Evolutionary conservation across 805 yeast genomes (phyloP).

Genomic region (Brettanomyces anomalus): DNA sequence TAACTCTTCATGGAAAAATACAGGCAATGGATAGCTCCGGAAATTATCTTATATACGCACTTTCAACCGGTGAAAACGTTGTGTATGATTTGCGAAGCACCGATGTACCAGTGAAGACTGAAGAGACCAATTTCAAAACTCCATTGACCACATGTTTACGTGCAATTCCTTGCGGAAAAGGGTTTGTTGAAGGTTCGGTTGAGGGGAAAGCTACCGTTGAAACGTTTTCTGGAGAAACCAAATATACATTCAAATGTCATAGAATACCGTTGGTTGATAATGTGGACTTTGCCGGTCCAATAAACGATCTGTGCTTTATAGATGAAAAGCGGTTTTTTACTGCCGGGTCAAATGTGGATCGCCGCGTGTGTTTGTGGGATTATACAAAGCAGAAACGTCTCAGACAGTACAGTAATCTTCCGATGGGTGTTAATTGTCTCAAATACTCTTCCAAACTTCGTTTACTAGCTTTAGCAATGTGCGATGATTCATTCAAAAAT

Average conservation of each 20-base stretch:
- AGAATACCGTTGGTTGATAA: constrained; percentile 27
- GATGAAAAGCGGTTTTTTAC: constrained; percentile 15
- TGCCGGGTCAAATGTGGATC: constrained; percentile 20
- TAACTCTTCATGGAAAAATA: constrained; percentile 32
- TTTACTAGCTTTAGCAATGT: constrained; percentile 29
- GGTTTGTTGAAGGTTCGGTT: constrained; percentile 61
- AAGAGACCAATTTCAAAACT: constrained; percentile 59
- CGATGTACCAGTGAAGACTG: constrained; percentile 33
- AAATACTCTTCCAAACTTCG: constrained; percentile 8
- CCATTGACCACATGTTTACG: constrained; percentile 48
- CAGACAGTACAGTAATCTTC: constrained; percentile 17
- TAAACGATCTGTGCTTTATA: constrained; percentile 13
- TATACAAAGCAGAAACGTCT: constrained; percentile 19
- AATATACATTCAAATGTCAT: constrained; percentile 81
- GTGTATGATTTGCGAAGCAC: constrained; percentile 46
- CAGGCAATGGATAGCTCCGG: constrained; percentile 49
- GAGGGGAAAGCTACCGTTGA: constrained; percentile 80
- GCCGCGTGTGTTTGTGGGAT: constrained; percentile 26
- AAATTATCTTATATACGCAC: constrained; percentile 35
- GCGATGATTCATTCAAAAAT: constrained; percentile 35
- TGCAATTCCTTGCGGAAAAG: constrained; percentile 44
- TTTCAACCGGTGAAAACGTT: constrained; percentile 41
- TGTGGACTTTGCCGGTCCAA: constrained; percentile 18
- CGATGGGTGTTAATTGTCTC: constrained; percentile 12
- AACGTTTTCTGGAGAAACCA: constrained; percentile 36